Percentiles rank a stretch among this genome's conserved stretches.
Evolutionary conservation across 208 protist species (phyloP).

Genomic region (Naegleria lovaniensis): DNA sequence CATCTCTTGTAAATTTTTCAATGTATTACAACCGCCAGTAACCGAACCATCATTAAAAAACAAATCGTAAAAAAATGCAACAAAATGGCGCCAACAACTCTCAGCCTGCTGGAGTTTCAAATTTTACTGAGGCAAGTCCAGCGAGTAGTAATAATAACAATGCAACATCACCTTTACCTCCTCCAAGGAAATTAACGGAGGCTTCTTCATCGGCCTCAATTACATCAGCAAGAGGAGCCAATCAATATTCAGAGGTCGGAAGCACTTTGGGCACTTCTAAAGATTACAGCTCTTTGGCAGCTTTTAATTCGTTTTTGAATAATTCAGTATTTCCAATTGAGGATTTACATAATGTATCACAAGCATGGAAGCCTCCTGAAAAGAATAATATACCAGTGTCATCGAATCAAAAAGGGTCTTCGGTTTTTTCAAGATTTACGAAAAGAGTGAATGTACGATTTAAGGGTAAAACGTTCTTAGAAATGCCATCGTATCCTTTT

Average conservation of each 20-base stretch:
- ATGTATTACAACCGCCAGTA: too few species aligned
- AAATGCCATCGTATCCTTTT: background rate
- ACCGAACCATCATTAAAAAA: too few species aligned
- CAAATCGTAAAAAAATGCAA: too few species aligned
- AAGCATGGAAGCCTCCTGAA: background rate
- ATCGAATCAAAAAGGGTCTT: background rate
- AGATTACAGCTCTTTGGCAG: background rate
- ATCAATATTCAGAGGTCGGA: background rate
- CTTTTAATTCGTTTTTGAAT: background rate
- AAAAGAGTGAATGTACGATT: background rate
- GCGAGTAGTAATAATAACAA: too few species aligned
- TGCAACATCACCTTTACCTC: too few species aligned
- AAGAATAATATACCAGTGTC: background rate
- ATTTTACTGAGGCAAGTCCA: too few species aligned
- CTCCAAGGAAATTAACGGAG: too few species aligned
- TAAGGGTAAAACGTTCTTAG: background rate
- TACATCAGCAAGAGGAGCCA: background rate
- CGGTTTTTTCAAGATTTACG: background rate
- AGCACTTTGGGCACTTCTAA: background rate
- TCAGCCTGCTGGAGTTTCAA: too few species aligned
- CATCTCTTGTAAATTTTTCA: too few species aligned
- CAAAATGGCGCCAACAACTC: too few species aligned
- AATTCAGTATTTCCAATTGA: background rate
- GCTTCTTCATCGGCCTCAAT: background rate
- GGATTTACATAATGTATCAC: background rate